A percentile compares a stretch with the other conserved stretches of the same genome.
Evolutionary conservation across 148 eudicot genomes (phyloP).

Genomic region (Camellia sinensis): DNA sequence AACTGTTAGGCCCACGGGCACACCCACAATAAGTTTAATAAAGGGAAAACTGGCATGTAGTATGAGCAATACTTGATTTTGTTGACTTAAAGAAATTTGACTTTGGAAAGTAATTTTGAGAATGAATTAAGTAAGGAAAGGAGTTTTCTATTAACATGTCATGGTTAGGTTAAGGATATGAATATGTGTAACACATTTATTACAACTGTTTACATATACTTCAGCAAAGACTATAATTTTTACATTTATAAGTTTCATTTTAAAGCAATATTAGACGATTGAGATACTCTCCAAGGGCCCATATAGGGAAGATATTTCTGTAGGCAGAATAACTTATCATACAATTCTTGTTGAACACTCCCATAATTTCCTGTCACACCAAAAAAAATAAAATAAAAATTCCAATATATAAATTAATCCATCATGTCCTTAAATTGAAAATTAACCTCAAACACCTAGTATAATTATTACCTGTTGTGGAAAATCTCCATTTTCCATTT

Average conservation of each 20-base stretch:
- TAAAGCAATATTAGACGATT: conserved; percentile 6
- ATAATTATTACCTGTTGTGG: conserved; percentile 18
- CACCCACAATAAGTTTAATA: too few species aligned
- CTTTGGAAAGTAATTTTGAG: too few species aligned
- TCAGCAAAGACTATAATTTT: too few species aligned
- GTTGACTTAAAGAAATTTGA: too few species aligned
- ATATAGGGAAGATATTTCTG: conserved; percentile 45
- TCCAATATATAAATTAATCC: background rate
- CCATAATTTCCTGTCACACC: conserved; percentile 16
- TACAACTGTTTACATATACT: too few species aligned
- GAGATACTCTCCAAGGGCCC: conserved; percentile 51
- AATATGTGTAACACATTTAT: too few species aligned
- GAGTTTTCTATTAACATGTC: too few species aligned
- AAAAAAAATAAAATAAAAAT: background rate
- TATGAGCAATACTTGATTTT: too few species aligned
- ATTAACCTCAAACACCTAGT: background rate
- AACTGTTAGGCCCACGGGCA: too few species aligned
- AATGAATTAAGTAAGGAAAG: too few species aligned
- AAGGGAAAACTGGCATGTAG: too few species aligned
- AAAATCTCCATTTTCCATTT: conserved; percentile 24
- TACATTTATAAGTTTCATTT: background rate
- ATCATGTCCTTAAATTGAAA: background rate
- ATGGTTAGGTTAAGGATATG: too few species aligned
- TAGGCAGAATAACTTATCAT: conserved; percentile 36
- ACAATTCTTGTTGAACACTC: conserved; percentile 45